These are phyloP conservation scores for Pilobolus umbonatus DNA, from an alignment of 192 early-diverging fungal species.

Conservation along the genomic window DNA sequence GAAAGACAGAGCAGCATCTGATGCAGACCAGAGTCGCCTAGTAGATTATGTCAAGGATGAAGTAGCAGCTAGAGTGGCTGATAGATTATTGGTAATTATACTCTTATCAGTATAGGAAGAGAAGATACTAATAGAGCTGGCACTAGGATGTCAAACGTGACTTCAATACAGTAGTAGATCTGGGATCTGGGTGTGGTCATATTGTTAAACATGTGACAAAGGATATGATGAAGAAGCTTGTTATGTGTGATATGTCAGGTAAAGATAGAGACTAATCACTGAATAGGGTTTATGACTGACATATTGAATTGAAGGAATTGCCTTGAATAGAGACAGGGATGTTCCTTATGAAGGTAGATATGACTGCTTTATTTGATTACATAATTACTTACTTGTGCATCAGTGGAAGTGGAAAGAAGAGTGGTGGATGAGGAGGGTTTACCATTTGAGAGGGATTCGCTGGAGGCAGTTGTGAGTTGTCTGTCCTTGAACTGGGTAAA, in stretches of 20 bases:
- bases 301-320: constrained; percentile 25
- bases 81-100: constrained; percentile 68
- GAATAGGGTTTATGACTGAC: neutral
- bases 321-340: constrained; percentile 53
- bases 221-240: constrained; percentile 76
- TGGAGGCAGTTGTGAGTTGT: constrained; percentile 86
- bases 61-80: constrained; percentile 79
- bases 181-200: constrained; percentile 86
- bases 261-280: neutral
- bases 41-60: constrained; percentile 94
- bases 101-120: neutral
- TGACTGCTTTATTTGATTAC: neutral
- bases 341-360: constrained; percentile 26
- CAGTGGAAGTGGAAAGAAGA: constrained; percentile 69
- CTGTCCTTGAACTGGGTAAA: constrained; percentile 95
- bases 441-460: constrained; percentile 74
- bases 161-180: constrained; percentile 80
- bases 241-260: constrained; percentile 86
- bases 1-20: constrained; percentile 64
- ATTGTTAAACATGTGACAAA: constrained; percentile 76
- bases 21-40: constrained; percentile 52
- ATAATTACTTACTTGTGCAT: neutral
- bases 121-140: neutral
- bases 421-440: constrained; percentile 83
- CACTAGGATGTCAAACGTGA: constrained; percentile 84